These are phyloP conservation scores for Domatiomyces catenatus DNA, from an alignment of 2,329 filamentous ascomycete species.

Conservation along the genomic window DNA sequence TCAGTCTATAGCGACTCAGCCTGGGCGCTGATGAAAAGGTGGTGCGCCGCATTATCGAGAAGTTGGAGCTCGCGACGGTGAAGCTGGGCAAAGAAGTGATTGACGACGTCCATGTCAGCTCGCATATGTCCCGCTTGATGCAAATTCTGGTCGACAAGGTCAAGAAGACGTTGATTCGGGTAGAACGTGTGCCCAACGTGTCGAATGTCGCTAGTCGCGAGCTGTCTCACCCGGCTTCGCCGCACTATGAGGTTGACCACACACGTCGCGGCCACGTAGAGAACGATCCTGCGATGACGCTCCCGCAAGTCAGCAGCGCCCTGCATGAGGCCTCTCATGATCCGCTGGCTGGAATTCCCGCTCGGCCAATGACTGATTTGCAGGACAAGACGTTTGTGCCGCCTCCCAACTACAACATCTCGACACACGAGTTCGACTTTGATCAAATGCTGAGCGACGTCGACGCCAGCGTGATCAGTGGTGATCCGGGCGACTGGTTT, in stretches of 20 bases:
- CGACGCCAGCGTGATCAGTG: slow-evolving; percentile 4
- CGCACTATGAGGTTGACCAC: slow-evolving; percentile 4
- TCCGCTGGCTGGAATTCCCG: slow-evolving; percentile 15
- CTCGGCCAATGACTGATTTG: slow-evolving; percentile 15
- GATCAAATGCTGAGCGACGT: slow-evolving; percentile 11
- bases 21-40: slow-evolving; percentile 48
- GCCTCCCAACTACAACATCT: slow-evolving; percentile 13
- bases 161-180: slow-evolving; percentile 16
- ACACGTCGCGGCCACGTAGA: slow-evolving; percentile 4
- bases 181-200: slow-evolving; percentile 11
- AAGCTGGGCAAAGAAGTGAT: slow-evolving; percentile 46
- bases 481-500: slow-evolving; percentile 36
- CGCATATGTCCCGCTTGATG: slow-evolving; percentile 46
- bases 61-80: slow-evolving; percentile 44
- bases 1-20: slow-evolving; percentile 37
- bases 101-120: slow-evolving; percentile 49
- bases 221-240: slow-evolving; percentile 18
- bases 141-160: slow-evolving; percentile 34
- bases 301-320: background rate
- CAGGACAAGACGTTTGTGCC: slow-evolving; percentile 16
- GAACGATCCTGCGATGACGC: background rate
- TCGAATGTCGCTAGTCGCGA: slow-evolving; percentile 21
- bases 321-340: slow-evolving; percentile 5
- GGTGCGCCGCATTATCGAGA: slow-evolving; percentile 41
- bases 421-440: slow-evolving; percentile 15